Evolutionary conservation across 495 filamentous ascomycete genomes (phyloP).

Genomic region (Parachaetomium inaequale): DNA sequence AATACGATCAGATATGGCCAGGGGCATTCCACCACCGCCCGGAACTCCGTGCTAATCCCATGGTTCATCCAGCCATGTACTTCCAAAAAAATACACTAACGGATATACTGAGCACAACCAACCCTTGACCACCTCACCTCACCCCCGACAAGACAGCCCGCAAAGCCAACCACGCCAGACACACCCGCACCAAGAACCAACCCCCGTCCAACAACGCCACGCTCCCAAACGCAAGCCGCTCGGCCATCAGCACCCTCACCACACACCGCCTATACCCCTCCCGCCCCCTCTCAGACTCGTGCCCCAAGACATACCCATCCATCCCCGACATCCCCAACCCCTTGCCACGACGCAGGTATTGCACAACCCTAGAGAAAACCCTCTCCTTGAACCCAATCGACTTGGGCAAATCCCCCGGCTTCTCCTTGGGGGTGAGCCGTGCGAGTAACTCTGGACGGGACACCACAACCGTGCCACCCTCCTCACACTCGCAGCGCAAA

Average conservation of each 20-base stretch:
- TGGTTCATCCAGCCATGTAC: background rate
- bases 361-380: constrained; percentile 37
- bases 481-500: constrained; percentile 47
- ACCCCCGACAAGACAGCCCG: background rate
- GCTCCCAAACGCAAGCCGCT: constrained; percentile 32
- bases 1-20: background rate
- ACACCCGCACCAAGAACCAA: constrained; percentile 25
- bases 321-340: constrained; percentile 25
- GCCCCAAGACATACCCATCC: constrained; percentile 40
- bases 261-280: constrained; percentile 31
- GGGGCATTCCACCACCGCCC: background rate
- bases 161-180: constrained; percentile 30
- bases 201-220: constrained; percentile 29
- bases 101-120: background rate
- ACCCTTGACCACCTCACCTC: background rate
- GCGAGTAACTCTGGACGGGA: constrained; percentile 46
- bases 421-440: constrained; percentile 34
- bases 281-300: constrained; percentile 26
- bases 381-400: constrained; percentile 28
- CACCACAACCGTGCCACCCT: constrained; percentile 51
- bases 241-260: constrained; percentile 37
- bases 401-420: background rate
- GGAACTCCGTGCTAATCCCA: background rate
- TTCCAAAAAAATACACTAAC: background rate
- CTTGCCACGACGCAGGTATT: constrained; percentile 30